These are phyloP conservation scores for Peribolospora baueri DNA, from an alignment of 768 basidiomycete genomes.

Conservation along the genomic window DNA sequence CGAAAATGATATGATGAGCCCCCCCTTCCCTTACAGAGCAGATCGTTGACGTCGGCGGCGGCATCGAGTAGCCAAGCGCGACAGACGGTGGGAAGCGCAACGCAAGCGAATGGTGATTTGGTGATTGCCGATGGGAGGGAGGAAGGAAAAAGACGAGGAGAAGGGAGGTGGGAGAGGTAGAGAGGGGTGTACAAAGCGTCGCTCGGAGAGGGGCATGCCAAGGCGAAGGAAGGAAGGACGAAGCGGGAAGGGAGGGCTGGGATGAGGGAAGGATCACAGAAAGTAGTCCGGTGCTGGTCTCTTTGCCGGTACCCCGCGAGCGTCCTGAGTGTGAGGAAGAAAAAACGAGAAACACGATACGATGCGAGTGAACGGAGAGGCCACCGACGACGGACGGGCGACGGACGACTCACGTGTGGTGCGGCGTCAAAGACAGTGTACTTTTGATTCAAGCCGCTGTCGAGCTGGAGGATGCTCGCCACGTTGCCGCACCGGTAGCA, in stretches of 20 bases:
- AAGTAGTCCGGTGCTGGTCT: constrained; percentile 12
- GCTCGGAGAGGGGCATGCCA: not conserved
- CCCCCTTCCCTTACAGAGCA: too few relatives aligned
- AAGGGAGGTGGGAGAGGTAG: too few relatives aligned
- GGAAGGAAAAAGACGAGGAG: too few relatives aligned
- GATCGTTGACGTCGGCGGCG: too few relatives aligned
- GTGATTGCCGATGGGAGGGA: too few relatives aligned
- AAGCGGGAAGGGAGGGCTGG: not conserved
- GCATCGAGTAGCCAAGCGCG: too few relatives aligned
- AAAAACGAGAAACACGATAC: not conserved
- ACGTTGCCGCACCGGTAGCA: constrained; percentile 85
- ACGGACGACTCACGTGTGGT: constrained; percentile 57
- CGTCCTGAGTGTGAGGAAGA: constrained; percentile 5
- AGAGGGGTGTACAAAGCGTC: too few relatives aligned
- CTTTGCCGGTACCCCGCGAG: constrained; percentile 12
- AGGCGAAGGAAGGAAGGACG: not conserved
- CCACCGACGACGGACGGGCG: constrained; percentile 32
- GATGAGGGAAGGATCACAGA: not conserved
- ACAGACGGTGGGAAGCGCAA: too few relatives aligned
- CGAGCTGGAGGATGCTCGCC: constrained; percentile 77
- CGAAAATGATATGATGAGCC: too few relatives aligned
- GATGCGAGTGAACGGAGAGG: not conserved
- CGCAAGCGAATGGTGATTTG: too few relatives aligned
- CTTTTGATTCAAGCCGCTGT: constrained; percentile 75
- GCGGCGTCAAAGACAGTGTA: constrained; percentile 92